Base-by-base conservation (phyloP, 2,329 filamentous ascomycete species). In the Aaosphaeria arxii region DNA sequence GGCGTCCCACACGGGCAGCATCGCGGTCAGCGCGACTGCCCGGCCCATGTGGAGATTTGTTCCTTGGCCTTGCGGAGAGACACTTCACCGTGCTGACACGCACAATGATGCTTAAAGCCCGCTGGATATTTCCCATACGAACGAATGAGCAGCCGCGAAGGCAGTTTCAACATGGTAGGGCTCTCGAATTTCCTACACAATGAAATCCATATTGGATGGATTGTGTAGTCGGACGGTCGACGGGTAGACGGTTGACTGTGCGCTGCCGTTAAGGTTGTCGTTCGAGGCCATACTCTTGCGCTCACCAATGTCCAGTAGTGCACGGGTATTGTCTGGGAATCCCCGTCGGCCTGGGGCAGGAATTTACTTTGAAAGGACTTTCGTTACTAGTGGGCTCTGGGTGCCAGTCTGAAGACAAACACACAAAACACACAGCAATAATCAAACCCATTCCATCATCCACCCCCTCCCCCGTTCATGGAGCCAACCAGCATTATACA, bases 31-130 rank as follows among this genome's bases (percentile, higher is more conserved):
- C 43, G 47, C 24, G 7, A 32, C n/a, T 17, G 32, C 7, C 30
- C 36, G 30, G 54, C 59, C 57, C 53, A 54, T 66, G 66, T 68
- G 66, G 66, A 69, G 62, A 69, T 69, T 62, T 51, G 60, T 52
- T 9, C 9, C 11, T 40, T 40, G 39, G 39, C 39, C 9, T 40
- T 40, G 39, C 39, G 39, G 11, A 40, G 39, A 7, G 39, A 28
- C 39, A 40, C 39, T 7, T 28, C 24, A 9, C 24, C 39, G 39
- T 28, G 11, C 39, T 28, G 39, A 40, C 39, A 7, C 11, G 7
- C 9, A 11, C 39, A 7, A 40, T 7, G 39, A 24, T 17, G 9
- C 7, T 7, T 17, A 11, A 24, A 11, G 7, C 7, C 17, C 7
- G 7, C 39, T 13, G 24, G 24, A 4, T n/a, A 40, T 28, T 9